Conservation (phyloP, 805 yeast species). For the Tetrapisispora phaffii region DNA sequence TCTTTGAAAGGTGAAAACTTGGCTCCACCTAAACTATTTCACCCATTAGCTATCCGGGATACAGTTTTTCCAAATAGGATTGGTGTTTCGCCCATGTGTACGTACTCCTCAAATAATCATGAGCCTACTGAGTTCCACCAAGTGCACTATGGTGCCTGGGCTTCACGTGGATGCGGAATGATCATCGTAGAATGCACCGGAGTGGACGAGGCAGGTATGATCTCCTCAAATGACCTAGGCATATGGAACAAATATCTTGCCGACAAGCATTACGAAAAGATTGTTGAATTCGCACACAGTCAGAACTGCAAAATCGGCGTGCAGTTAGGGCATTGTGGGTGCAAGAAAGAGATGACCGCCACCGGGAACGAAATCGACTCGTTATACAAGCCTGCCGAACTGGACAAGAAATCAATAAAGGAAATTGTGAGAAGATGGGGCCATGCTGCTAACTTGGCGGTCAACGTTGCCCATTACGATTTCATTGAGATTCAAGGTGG, state of each 20-base stretch:
- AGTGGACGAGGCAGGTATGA: slow-evolving; percentile 34
- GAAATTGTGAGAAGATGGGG: slow-evolving; percentile 35
- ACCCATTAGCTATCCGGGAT: slow-evolving; percentile 35
- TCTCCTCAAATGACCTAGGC: slow-evolving; percentile 40
- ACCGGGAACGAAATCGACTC: slow-evolving; percentile 11
- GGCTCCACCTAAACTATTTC: slow-evolving; percentile 33
- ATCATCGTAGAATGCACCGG: slow-evolving; percentile 39
- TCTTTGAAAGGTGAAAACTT: background rate
- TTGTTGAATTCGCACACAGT: slow-evolving; percentile 39
- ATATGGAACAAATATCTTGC: slow-evolving; percentile 45
- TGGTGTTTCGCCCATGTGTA: slow-evolving; percentile 51
- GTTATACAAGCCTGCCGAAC: slow-evolving; percentile 35
- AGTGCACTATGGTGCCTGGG: slow-evolving; percentile 40
- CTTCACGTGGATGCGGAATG: slow-evolving; percentile 42
- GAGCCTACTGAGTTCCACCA: slow-evolving; percentile 38
- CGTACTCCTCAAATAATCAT: slow-evolving; percentile 37
- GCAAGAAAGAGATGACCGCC: slow-evolving; percentile 29
- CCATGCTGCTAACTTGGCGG: slow-evolving; percentile 40
- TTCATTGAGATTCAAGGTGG: slow-evolving; percentile 56
- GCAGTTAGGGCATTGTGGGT: slow-evolving; percentile 49
- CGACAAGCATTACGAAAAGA: slow-evolving; percentile 23
- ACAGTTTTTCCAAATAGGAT: slow-evolving; percentile 39
- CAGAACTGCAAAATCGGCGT: slow-evolving; percentile 40
- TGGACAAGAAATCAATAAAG: slow-evolving; percentile 35
- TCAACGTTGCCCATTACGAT: slow-evolving; percentile 44